A percentile compares a stretch with the other conserved stretches of the same genome.
These are phyloP conservation scores for Mariannaea elegans DNA, from an alignment of 2,329 filamentous ascomycete genomes.

Conservation along the genomic window DNA sequence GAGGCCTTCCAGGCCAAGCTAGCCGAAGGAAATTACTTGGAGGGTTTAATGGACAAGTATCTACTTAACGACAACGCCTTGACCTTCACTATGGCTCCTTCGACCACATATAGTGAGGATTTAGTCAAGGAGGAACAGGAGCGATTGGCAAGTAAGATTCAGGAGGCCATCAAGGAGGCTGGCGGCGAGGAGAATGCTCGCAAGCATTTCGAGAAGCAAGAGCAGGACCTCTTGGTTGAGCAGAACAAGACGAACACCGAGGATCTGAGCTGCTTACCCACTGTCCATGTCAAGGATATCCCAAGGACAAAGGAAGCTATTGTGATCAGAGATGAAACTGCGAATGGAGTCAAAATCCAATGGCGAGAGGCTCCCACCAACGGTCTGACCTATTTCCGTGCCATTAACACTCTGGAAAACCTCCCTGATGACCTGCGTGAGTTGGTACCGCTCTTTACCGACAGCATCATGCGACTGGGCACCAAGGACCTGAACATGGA, in stretches of 20 bases:
- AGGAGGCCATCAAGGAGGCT: constrained; percentile 72
- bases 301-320: constrained; percentile 75
- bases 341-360: constrained; percentile 76
- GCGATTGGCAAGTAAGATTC: constrained; percentile 78
- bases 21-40: constrained; percentile 80
- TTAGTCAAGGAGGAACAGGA: constrained; percentile 79
- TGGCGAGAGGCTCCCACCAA: constrained; percentile 96
- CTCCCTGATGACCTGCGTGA: constrained; percentile 86
- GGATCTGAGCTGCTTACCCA: constrained; percentile 87
- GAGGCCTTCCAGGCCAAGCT: constrained; percentile 82
- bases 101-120: constrained; percentile 76
- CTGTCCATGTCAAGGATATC: constrained; percentile 89
- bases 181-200: constrained; percentile 77
- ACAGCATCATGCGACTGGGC: constrained; percentile 91
- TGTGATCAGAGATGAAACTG: constrained; percentile 68
- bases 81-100: constrained; percentile 94
- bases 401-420: constrained; percentile 80
- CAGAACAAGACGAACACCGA: constrained; percentile 86
- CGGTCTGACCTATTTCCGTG: constrained; percentile 94
- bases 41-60: constrained; percentile 88
- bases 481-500: constrained; percentile 91
- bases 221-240: constrained; percentile 80
- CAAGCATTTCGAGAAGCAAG: constrained; percentile 76
- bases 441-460: constrained; percentile 88
- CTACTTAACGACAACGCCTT: constrained; percentile 86